Conservation (phyloP, 768 basidiomycete genomes). For the Termitomyces sp. region DNA sequence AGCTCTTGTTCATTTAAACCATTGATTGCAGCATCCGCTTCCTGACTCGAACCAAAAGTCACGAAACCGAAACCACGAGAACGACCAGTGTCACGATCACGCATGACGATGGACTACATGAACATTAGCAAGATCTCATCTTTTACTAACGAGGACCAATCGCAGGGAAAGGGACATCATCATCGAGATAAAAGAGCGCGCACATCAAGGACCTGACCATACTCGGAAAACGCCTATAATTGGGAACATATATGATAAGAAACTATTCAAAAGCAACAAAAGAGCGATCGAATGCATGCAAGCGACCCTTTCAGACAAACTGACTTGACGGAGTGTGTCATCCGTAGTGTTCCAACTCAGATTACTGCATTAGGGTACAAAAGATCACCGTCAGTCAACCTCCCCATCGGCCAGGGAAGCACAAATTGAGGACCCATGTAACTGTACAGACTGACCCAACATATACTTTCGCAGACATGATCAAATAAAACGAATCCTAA, state of each 20-base stretch:
- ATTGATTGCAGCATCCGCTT: conserved; percentile 75
- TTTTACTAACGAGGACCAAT: conserved; percentile 20
- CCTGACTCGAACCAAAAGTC: conserved; percentile 53
- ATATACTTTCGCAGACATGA: conserved; percentile 84
- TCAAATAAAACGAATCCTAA: conserved; percentile 50
- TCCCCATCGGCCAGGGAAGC: conserved; percentile 43
- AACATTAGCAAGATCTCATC: conserved; percentile 33
- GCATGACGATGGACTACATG: conserved; percentile 91
- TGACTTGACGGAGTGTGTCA: conserved; percentile 84
- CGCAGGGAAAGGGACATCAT: conserved; percentile 13
- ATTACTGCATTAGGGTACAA: conserved; percentile 67
- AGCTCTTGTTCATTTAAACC: conserved; percentile 86
- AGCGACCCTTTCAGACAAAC: conserved; percentile 42
- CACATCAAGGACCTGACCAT: conserved; percentile 88
- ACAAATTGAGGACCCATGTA: conserved; percentile 37
- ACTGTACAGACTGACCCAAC: conserved; percentile 85
- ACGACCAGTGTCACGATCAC: conserved; percentile 96
- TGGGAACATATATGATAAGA: conserved; percentile 47
- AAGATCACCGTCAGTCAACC: conserved; percentile 52
- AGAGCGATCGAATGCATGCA: conserved; percentile 25
- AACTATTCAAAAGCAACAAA: conserved; percentile 24
- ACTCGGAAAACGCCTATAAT: conserved; percentile 79
- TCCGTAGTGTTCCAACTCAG: conserved; percentile 96
- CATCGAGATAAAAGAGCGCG: conserved; percentile 39
- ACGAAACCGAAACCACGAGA: conserved; percentile 98